Conservation (phyloP, 2,329 filamentous ascomycete genomes). For the Nemania serpens region DNA sequence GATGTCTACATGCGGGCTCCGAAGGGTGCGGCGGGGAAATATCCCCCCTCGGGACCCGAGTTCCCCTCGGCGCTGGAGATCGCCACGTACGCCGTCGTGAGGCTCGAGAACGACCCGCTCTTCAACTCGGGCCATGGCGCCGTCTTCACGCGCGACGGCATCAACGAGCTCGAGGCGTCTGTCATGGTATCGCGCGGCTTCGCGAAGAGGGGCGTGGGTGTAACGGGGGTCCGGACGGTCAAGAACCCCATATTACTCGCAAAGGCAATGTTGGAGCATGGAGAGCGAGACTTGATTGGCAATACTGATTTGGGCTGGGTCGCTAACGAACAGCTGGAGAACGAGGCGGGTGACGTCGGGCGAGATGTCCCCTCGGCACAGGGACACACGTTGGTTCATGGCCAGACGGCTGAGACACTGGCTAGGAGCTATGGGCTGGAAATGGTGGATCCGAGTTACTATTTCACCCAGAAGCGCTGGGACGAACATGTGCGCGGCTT, state of each 20-base stretch:
- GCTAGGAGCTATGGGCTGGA: constrained; percentile 72
- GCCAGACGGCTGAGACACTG: constrained; percentile 69
- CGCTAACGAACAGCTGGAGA: constrained; percentile 34
- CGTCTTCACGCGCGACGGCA: constrained; percentile 82
- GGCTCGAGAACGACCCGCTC: constrained; percentile 78
- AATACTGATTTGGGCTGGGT: constrained; percentile 26
- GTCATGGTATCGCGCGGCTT: constrained; percentile 79
- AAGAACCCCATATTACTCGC: constrained; percentile 81
- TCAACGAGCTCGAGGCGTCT: constrained; percentile 84
- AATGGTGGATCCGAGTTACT: constrained; percentile 72
- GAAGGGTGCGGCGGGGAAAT: constrained; percentile 7
- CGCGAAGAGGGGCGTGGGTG: constrained; percentile 77
- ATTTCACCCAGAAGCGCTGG: constrained; percentile 79
- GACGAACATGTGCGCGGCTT: constrained; percentile 72
- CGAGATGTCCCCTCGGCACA: constrained; percentile 61
- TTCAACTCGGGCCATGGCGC: constrained; percentile 87
- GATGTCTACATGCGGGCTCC: constrained; percentile 53
- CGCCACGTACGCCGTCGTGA: constrained; percentile 73
- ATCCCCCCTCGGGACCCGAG: constrained; percentile 14
- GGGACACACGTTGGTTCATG: constrained; percentile 72
- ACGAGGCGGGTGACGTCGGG: constrained; percentile 7
- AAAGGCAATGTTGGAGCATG: constrained; percentile 69
- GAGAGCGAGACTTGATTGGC: constrained; percentile 60
- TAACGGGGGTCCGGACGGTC: constrained; percentile 74
- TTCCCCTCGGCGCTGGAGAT: constrained; percentile 69